Evolutionary conservation across 768 basidiomycete species (phyloP), one percentile per base, ranked within the genome.

Genomic region (Boletellus emodensis): DNA sequence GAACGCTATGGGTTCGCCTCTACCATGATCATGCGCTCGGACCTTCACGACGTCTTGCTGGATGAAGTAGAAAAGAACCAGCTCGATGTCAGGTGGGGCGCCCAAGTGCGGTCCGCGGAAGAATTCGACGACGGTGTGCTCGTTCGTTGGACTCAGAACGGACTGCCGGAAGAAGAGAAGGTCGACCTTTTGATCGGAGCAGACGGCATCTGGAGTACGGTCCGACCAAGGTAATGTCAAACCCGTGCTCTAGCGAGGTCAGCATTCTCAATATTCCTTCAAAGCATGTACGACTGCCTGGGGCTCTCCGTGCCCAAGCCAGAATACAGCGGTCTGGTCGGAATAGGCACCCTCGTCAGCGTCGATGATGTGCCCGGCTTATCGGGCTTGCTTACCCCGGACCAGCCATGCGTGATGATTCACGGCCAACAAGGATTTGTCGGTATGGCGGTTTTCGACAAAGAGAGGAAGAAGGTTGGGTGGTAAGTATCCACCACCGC

Each of bases 151-250:
- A 14, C 26, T 12, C 57, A 66, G 53, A 41, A 49, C 7, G 64
- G 56, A 35, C 24, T 41, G 15, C 8, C 13, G 12, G 48, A 64
- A 36, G 53, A 64, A 46, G 62, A 50, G 52, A 62, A 58, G 52
- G 65, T 49, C n/a, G 67, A 68, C 48, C 62, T 67, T 14, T 44
- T 67, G 37, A 52, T 66, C 17, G 66, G 65, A 34, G 66, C 65
- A 32, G 66, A 68, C 24, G 62, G 64, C 4, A 64, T 68, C 15
- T 69, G 66, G 67, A 65, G 66, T 26, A 53, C 42, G 9, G 65
- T 61, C 15, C 59, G 62, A 35, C 40, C 59, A 24, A 65, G 53
- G 65, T 62, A 49, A 49, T 13, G 17, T 24, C 24, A 7, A 22
- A 6, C 14, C 32, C 12, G 8, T 42, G 26, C 22, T 38, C 32